phyloP scores from a whole-genome alignment of 306 rosid species.

The Sphenostylis stenocarpa region DNA sequence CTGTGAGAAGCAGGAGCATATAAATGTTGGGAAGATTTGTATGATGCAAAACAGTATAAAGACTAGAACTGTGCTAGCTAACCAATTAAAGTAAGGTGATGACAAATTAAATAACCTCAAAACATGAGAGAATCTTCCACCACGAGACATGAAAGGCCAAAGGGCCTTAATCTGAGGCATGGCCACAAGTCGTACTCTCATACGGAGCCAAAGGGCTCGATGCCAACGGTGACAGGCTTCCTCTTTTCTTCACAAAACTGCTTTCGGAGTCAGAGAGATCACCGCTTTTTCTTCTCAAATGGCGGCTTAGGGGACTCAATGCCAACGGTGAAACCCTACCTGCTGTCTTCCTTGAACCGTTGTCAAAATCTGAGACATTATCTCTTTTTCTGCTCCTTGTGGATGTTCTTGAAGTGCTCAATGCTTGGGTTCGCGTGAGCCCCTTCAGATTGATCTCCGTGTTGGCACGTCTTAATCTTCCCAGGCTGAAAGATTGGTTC shows the following conservation, averaged over 20 bases:
- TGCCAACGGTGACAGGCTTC: constrained; percentile 37
- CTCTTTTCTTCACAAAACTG: constrained; percentile 8
- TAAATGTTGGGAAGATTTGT: not conserved
- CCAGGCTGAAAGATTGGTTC: constrained; percentile 13
- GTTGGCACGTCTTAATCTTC: not conserved
- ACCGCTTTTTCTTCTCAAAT: not conserved
- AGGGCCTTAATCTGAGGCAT: constrained; percentile 40
- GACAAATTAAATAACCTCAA: not conserved
- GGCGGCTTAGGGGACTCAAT: constrained; percentile 37
- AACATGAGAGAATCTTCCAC: constrained; percentile 7
- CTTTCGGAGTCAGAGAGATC: constrained; percentile 11
- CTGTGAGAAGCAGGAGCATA: not conserved
- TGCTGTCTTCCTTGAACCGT: constrained; percentile 6
- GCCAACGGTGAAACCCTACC: constrained; percentile 29
- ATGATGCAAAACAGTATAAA: constrained; percentile 23
- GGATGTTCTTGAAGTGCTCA: constrained; percentile 26
- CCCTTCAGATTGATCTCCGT: constrained; percentile 5
- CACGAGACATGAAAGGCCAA: not conserved
- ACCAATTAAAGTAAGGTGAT: not conserved
- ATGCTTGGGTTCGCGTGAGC: constrained; percentile 9
- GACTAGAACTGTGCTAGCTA: constrained; percentile 28
- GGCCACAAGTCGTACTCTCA: constrained; percentile 25
- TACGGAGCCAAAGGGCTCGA: constrained; percentile 35
- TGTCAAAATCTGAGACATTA: constrained; percentile 24
- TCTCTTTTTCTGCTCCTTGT: not conserved